Evolutionary conservation across 805 yeast species (phyloP), one percentile per base, ranked within the genome.

Genomic region (Debaryomyces prosopidis): DNA sequence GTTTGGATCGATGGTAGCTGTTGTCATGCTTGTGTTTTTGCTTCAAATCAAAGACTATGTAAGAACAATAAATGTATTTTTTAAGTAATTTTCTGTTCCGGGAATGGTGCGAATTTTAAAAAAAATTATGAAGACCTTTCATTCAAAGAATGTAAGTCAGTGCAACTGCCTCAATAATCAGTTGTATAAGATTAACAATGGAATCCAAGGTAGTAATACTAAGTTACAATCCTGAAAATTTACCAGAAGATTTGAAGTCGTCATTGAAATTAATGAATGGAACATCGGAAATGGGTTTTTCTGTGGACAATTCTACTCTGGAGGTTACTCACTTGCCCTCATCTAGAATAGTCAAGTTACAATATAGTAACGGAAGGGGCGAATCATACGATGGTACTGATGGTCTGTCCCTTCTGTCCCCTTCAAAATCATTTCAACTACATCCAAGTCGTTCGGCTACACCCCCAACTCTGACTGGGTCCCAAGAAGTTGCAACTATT

Each of bases 11-110:
- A 66, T 45, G 27, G 52, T 55, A 9, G 69, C 55, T 6, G 73
- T 65, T 5, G 72, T 66, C 72, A 68, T 68, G 9, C 19, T 3
- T 23, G 26, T 2, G 6, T 23, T 7, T 23, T 23, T 23, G 26
- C 9, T 23, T 23, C 26, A 23, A 23, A 23, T 23, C 6, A 7
- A 23, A 23, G 6, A 5, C 3, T 7, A 7, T 23, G 26, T 23
- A 23, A 23, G 26, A 23, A 23, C 26, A 23, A 23, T 23, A 23
- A 23, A 23, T 2, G 26, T 23, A 23, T 23, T 23, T 23, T 20
- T 23, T 23, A 7, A 23, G 26, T 23, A 23, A 7, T 23, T 23
- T 23, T 10, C 26, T 23, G 26, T 23, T 10, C 26, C 2, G 6
- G 5, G 26, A n/a, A 14, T 12, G 12, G 39, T 23, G 14, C 28